These are phyloP conservation scores for Corylus avellana DNA, from an alignment of 306 rosid species.

Conservation along the genomic window DNA sequence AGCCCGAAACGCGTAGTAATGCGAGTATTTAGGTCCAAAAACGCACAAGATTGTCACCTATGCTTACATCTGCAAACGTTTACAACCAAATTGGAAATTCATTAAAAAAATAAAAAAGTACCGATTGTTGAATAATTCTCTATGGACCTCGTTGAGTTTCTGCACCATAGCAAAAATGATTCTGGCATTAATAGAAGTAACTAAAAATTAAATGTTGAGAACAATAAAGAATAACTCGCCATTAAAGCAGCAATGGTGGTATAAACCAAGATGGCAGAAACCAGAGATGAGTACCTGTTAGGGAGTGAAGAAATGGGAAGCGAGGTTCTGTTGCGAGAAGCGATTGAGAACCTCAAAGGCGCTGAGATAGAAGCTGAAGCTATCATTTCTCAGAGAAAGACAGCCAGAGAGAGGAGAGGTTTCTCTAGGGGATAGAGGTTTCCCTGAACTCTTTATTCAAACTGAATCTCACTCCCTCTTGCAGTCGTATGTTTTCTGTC, in stretches of 20 bases:
- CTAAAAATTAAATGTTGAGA: neutral
- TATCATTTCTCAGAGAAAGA: constrained; percentile 41
- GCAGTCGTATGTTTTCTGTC: no score
- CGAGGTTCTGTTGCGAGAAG: constrained; percentile 46
- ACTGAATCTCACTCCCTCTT: no score
- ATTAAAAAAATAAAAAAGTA: constrained; percentile 21
- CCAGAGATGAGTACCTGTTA: constrained; percentile 41
- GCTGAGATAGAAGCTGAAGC: constrained; percentile 51
- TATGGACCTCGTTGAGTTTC: constrained; percentile 45
- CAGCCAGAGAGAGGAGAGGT: neutral
- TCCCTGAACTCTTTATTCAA: no score
- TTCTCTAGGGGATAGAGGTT: no score
- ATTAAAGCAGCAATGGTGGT: no score
- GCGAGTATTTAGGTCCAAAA: no score
- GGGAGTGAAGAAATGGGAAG: constrained; percentile 29
- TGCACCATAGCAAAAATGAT: constrained; percentile 21
- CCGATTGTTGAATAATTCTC: constrained; percentile 43
- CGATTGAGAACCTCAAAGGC: constrained; percentile 57
- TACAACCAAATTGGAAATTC: no score
- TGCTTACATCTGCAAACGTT: no score
- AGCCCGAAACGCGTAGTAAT: no score
- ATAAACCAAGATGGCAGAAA: neutral
- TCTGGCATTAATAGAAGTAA: neutral
- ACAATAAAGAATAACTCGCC: neutral
- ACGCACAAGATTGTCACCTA: no score